phyloP scores from a whole-genome alignment of 495 filamentous ascomycete genomes.

The Copromyces sp. region DNA sequence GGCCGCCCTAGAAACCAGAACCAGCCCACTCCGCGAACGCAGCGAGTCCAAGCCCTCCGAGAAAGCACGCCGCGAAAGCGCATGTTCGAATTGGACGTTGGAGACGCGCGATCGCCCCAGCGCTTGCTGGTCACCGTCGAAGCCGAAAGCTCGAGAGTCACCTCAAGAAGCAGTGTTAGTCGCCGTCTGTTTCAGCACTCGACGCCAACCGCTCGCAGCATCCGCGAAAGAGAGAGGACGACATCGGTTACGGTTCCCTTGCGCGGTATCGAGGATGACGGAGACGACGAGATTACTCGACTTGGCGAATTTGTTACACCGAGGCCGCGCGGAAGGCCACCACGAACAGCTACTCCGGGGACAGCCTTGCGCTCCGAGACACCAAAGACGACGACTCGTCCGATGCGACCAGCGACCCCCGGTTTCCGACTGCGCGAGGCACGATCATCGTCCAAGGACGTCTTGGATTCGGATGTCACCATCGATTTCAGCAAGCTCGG shows the following conservation, averaged over 20 bases:
- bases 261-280: slow-evolving; percentile 37
- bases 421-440: slow-evolving; percentile 1
- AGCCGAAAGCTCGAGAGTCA: slow-evolving; percentile 26
- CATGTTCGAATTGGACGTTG: slow-evolving; percentile 45
- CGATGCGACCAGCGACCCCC: slow-evolving; percentile 36
- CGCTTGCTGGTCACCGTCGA: slow-evolving; percentile 45
- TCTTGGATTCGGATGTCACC: slow-evolving; percentile 12
- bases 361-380: neutral
- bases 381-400: slow-evolving; percentile 16
- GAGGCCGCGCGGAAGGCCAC: slow-evolving; percentile 25
- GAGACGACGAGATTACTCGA: slow-evolving; percentile 16
- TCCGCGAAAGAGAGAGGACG: slow-evolving; percentile 18
- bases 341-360: slow-evolving; percentile 29
- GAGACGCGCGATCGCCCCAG: slow-evolving; percentile 37
- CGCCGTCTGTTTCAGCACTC: slow-evolving; percentile 32
- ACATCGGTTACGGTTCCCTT: slow-evolving; percentile 40
- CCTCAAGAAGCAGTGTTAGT: slow-evolving; percentile 18
- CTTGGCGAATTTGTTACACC: slow-evolving; percentile 24
- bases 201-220: slow-evolving; percentile 14
- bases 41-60: slow-evolving; percentile 18
- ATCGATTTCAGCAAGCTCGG: neutral
- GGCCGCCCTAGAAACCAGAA: slow-evolving; percentile 11
- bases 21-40: slow-evolving; percentile 7
- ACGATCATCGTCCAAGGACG: slow-evolving; percentile 9
- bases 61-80: slow-evolving; percentile 39